Evolutionary conservation across 2,329 filamentous ascomycete species (phyloP), one percentile per base, ranked within the genome.

Genomic region (Pyrenophora seminiperda): DNA sequence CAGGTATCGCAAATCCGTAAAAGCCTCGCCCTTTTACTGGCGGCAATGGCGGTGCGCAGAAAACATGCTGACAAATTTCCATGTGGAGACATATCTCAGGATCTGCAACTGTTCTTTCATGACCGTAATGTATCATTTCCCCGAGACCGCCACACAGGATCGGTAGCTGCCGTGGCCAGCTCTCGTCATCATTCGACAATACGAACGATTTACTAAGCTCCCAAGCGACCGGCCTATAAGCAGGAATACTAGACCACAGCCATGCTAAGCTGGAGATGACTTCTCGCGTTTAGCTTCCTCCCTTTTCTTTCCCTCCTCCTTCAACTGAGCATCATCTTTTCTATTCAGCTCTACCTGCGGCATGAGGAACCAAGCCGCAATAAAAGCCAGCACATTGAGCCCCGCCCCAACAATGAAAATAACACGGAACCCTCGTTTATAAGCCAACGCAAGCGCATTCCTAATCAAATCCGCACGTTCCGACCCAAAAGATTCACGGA

Each of bases 361-460:
- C 42, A 62, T 63, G 46, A 63, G 10, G 13, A 56, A 53, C 49
- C 50, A 62, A 13, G 56, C 46, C 39, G 57, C 53, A 14, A 60
- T 2, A 19, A 63, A 62, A 2, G 59, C 51, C 20, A 54, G 31
- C 17, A 57, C 53, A 32, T 59, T 61, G 3, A 62, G 39, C 5
- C 17, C 53, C 14, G 61, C 57, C 7, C 56, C 54, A 1, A 63
- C 51, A 3, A 59, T 56, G 30, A 63, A 63, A 7, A 62, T 41
- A 2, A 61, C 45, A 6, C 47, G 47, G 19, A 63, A 63, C 5
- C 59, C 58, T n/a, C 53, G 34, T 9, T 50, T 41, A 19, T 63
- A 63, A 1, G 61, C 56, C 5, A 19, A 29, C 1, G 44, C 29
- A 11, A 63, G 57, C 18, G 48, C 50, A n/a, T 11, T 7, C 5